Evolutionary conservation across 1,284 basidiomycete species (phyloP).

Genomic region (Apiotrichum mycotoxinovorans): DNA sequence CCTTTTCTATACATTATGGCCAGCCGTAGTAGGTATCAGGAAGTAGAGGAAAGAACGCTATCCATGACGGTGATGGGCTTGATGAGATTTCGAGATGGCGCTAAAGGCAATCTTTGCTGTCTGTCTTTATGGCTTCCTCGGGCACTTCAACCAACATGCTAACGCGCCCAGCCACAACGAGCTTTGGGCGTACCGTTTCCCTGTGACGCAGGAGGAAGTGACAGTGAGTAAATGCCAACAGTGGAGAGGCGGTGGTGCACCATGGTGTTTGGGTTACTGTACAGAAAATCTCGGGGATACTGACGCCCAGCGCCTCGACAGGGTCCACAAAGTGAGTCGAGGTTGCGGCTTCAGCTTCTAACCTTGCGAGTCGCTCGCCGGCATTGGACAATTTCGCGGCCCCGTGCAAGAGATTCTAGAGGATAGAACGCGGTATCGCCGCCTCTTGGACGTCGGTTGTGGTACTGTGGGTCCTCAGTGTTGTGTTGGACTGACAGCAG

Average conservation of each 20-base stretch:
- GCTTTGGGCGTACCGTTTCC: slow-evolving; percentile 21
- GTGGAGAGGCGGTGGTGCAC: not conserved
- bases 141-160: no score
- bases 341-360: no score
- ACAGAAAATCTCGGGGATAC: no score
- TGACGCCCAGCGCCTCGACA: slow-evolving; percentile 25
- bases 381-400: no score
- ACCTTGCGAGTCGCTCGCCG: no score
- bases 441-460: slow-evolving; percentile 24
- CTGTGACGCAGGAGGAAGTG: slow-evolving; percentile 22
- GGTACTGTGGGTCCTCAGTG: slow-evolving; percentile 20
- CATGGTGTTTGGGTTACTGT: no score
- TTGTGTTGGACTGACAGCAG: no score
- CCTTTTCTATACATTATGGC: not conserved
- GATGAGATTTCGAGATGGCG: no score
- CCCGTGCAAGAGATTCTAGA: slow-evolving; percentile 3
- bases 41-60: no score
- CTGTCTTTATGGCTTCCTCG: no score
- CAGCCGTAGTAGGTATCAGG: slow-evolving; percentile 7
- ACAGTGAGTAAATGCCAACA: slow-evolving; percentile 12
- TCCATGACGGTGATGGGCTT: no score
- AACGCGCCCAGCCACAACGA: slow-evolving; percentile 2
- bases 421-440: not conserved
- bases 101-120: no score
- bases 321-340: slow-evolving; percentile 20